Percentiles rank a stretch among this genome's conserved stretches.
Evolutionary conservation across 2,329 filamentous ascomycete species (phyloP).

Genomic region (Penicillium olsonii): DNA sequence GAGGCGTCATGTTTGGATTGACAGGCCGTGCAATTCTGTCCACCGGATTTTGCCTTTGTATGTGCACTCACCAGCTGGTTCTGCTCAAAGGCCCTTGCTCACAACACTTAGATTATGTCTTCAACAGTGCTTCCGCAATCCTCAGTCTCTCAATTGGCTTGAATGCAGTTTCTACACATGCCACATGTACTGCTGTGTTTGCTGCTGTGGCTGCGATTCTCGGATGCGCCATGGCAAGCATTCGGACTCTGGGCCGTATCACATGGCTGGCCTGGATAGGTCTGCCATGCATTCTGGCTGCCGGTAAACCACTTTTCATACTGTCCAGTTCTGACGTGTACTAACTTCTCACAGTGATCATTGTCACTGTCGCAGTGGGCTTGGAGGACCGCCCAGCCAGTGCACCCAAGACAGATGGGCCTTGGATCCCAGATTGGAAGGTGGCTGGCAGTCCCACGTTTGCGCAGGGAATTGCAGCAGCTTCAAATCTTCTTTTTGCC

Average conservation of each 20-base stretch:
- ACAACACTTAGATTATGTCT: conserved; percentile 31
- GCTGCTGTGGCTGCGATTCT: conserved; percentile 24
- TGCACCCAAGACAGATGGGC: conserved; percentile 29
- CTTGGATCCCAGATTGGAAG: conserved; percentile 31
- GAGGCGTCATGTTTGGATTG: conserved; percentile 55
- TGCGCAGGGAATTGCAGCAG: conserved; percentile 23
- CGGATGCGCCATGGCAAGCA: conserved; percentile 29
- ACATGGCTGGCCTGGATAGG: conserved; percentile 40
- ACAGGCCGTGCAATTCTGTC: conserved; percentile 45
- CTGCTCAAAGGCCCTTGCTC: not conserved
- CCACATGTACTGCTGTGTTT: conserved; percentile 27
- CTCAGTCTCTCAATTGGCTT: conserved; percentile 45
- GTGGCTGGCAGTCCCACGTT: conserved; percentile 24
- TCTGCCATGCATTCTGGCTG: conserved; percentile 11
- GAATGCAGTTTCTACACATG: conserved; percentile 43
- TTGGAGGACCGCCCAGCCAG: conserved; percentile 37
- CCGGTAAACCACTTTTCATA: conserved; percentile 22
- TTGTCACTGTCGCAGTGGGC: conserved; percentile 30
- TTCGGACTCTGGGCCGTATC: conserved; percentile 36
- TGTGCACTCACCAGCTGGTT: not conserved
- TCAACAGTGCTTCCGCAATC: conserved; percentile 45
- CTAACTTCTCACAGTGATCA: conserved; percentile 21
- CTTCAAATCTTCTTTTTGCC: conserved; percentile 24
- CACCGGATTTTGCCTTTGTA: conserved; percentile 39
- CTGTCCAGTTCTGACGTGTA: conserved; percentile 19